phyloP scores from a whole-genome alignment of 768 basidiomycete genomes.

The Megacollybia marginata region DNA sequence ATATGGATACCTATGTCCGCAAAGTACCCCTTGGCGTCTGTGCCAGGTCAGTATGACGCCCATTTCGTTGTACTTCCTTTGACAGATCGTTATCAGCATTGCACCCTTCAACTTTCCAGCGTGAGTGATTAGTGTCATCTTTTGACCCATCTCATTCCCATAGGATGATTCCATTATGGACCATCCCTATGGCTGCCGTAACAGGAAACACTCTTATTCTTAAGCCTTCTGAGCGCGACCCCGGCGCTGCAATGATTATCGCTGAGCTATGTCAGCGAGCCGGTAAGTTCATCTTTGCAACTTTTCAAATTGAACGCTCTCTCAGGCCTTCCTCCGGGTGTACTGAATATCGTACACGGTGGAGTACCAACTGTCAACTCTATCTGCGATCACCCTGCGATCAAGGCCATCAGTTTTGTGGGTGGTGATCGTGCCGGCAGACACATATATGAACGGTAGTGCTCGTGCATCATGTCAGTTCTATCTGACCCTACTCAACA shows the following conservation, averaged over 20 bases:
- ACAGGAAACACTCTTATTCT: constrained; percentile 93
- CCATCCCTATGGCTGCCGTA: constrained; percentile 80
- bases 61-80: not conserved
- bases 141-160: not conserved
- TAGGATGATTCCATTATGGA: constrained; percentile 97
- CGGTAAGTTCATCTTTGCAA: constrained; percentile 28
- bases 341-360: constrained; percentile 90
- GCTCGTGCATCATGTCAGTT: not conserved
- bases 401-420: constrained; percentile 95
- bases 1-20: constrained; percentile 92
- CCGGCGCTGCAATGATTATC: constrained; percentile 96
- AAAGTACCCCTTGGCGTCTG: constrained; percentile 84
- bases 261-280: constrained; percentile 90
- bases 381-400: constrained; percentile 85
- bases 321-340: constrained; percentile 73
- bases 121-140: constrained; percentile 31
- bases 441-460: constrained; percentile 84
- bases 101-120: constrained; percentile 91
- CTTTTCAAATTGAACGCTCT: not conserved
- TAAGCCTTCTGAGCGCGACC: constrained; percentile 95
- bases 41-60: constrained; percentile 35
- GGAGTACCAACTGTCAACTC: constrained; percentile 85
- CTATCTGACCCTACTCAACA: constrained; percentile 19
- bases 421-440: constrained; percentile 90
- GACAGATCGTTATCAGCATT: constrained; percentile 42